These are phyloP conservation scores for Elaeagnus macrophylla DNA, from an alignment of 306 rosid genomes.

Conservation along the genomic window DNA sequence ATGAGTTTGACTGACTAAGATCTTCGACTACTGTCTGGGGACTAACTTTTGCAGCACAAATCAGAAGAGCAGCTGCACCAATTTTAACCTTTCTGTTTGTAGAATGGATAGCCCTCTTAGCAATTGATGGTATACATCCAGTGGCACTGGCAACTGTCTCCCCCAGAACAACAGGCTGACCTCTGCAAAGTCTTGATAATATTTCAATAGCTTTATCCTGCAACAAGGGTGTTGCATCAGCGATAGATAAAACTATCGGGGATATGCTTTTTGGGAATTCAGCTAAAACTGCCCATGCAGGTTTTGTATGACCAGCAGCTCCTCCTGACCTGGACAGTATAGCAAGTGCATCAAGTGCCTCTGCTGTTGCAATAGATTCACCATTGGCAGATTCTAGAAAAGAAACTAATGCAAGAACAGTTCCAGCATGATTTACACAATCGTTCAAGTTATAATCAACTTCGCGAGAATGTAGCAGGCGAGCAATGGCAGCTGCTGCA, in stretches of 20 bases:
- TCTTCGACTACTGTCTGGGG: conserved; percentile 69
- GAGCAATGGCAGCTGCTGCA: conserved; percentile 95
- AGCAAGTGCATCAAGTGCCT: conserved; percentile 88
- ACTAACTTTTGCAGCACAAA: conserved; percentile 74
- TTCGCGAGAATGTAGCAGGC: conserved; percentile 64
- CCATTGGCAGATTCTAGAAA: conserved; percentile 62
- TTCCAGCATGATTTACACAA: conserved; percentile 73
- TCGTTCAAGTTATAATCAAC: conserved; percentile 61
- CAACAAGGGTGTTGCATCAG: conserved; percentile 53
- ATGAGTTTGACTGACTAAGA: conserved; percentile 49
- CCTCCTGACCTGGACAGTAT: conserved; percentile 69
- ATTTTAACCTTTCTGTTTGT: conserved; percentile 54
- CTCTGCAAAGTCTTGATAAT: conserved; percentile 69
- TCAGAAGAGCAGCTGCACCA: conserved; percentile 87
- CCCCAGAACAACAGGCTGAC: conserved; percentile 68
- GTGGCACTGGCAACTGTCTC: conserved; percentile 55
- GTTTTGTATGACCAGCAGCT: conserved; percentile 42
- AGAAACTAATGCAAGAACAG: conserved; percentile 87
- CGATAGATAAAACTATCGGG: conserved; percentile 74
- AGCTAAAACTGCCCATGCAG: conserved; percentile 90
- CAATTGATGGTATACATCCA: conserved; percentile 64
- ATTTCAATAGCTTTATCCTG: conserved; percentile 94
- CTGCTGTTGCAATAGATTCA: conserved; percentile 63
- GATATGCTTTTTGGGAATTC: conserved; percentile 67
- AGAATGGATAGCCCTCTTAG: conserved; percentile 76